Evolutionary conservation across 257 asterid genomes (phyloP), one percentile per base, ranked within the genome.

Genomic region (Solanum stenotomum): DNA sequence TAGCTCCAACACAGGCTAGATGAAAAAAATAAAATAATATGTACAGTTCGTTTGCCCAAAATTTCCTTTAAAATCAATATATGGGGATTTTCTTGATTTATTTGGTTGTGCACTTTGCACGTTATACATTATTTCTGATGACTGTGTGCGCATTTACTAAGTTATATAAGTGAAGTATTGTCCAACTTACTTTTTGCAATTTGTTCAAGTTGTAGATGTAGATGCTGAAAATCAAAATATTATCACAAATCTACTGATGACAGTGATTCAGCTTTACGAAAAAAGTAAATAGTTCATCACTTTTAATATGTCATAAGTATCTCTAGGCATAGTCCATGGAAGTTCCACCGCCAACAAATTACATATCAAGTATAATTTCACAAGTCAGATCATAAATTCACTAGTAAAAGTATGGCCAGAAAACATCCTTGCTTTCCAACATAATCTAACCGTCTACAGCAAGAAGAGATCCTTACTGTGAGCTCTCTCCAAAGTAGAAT

Each of bases 1-100:
- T 20, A 25, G 34, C 85, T 87, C 75, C 71, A 72, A 52, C 75
- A 33, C 68, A 82, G 29, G 87, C 65, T 82, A 46, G 27, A 52
- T 77, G 67, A 10, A 88, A 87, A 87, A 20, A 70, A 14, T 14
- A 14, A 40, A 93, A 89, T 89, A 84, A 85, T 89, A 25, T 77
- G 95, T 93, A 92, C 94, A 93, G 95, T 74, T 87, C 59, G 67
- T 74, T 81, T n/a, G 42, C 49, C 23, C 74, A 49, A 81, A 74
- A 22, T 75, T 59, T 59, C 33, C 52, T 81, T 59, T 20, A 14
- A 44, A 61, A 78, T 59, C 44, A 25, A 79, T 38, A 63, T 5
- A 82, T 81, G 56, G 87, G 87, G 89, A 67, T 16, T 67, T 31
- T 87, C 42, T 67, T n/a, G 40, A 10, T 65, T 20, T 61, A 7